A percentile compares a stretch with the other conserved stretches of the same genome.
Conservation (phyloP, 495 filamentous ascomycete species). For the Daldinia bambusicola region DNA sequence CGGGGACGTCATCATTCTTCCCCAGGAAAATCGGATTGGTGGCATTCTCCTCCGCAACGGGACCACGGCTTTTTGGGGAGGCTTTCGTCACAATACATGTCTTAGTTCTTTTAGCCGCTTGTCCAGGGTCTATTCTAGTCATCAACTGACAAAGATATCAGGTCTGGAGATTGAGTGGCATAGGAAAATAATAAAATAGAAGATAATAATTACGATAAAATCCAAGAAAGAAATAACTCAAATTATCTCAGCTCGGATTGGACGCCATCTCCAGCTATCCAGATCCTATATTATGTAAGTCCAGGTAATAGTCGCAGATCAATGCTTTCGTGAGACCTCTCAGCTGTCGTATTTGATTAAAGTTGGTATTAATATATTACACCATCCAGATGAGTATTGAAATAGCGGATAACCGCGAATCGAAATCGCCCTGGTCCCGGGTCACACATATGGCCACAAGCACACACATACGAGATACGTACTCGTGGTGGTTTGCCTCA, state of each 20-base stretch:
- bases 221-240: neutral
- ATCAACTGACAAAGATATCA: neutral
- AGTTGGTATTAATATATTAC: conserved; percentile 2
- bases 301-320: conserved; percentile 8
- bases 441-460: neutral
- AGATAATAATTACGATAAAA: neutral
- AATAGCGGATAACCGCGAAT: conserved; percentile 12
- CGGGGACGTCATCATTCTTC: conserved; percentile 31
- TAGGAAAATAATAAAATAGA: neutral
- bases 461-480: neutral
- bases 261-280: neutral
- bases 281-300: conserved; percentile 11
- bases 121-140: neutral
- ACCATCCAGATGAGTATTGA: neutral
- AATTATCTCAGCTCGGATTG: neutral
- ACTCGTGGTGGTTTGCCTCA: neutral
- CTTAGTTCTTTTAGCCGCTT: neutral
- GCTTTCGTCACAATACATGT: conserved; percentile 5
- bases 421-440: conserved; percentile 5
- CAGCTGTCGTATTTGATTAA: conserved; percentile 6
- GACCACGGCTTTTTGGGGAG: conserved; percentile 1
- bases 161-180: no score
- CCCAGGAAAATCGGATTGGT: conserved; percentile 34
- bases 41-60: conserved; percentile 33
- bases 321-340: neutral